These are phyloP conservation scores for Saccharomycopsis vini DNA, from an alignment of 805 yeast species.

Conservation along the genomic window DNA sequence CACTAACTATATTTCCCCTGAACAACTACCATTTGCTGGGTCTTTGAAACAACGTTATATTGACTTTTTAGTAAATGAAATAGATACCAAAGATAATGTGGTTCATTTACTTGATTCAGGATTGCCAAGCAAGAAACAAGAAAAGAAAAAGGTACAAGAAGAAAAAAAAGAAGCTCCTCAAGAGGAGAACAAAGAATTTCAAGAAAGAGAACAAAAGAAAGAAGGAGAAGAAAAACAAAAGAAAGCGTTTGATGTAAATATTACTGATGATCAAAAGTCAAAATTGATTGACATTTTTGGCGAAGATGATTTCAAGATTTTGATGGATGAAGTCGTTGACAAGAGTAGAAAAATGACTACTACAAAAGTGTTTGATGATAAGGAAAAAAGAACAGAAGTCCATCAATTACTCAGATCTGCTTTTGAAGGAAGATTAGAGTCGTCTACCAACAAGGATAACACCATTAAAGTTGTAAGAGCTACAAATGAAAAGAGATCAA, in stretches of 20 bases:
- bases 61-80: constrained; percentile 90
- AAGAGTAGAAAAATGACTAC: constrained; percentile 50
- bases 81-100: constrained; percentile 57
- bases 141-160: no score
- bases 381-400: constrained; percentile 63
- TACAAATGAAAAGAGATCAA: constrained; percentile 33
- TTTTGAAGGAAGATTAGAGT: constrained; percentile 67
- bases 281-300: constrained; percentile 10
- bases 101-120: constrained; percentile 74
- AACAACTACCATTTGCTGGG: constrained; percentile 62
- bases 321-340: constrained; percentile 33
- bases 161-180: constrained; percentile 33
- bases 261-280: constrained; percentile 11
- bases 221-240: constrained; percentile 23
- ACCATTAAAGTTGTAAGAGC: constrained; percentile 55
- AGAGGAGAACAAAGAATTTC: constrained; percentile 20
- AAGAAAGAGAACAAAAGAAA: constrained; percentile 19
- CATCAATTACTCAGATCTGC: constrained; percentile 71
- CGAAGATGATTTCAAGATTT: constrained; percentile 6
- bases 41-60: constrained; percentile 81
- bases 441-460: constrained; percentile 64
- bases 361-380: constrained; percentile 46
- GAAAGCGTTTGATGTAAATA: constrained; percentile 7
- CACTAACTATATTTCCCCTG: constrained; percentile 47
- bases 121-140: constrained; percentile 38